A percentile compares a stretch with the other conserved stretches of the same genome.
Conservation (phyloP, 1,139 yeast species). For the Zygosaccharomyces pseudobailii region DNA sequence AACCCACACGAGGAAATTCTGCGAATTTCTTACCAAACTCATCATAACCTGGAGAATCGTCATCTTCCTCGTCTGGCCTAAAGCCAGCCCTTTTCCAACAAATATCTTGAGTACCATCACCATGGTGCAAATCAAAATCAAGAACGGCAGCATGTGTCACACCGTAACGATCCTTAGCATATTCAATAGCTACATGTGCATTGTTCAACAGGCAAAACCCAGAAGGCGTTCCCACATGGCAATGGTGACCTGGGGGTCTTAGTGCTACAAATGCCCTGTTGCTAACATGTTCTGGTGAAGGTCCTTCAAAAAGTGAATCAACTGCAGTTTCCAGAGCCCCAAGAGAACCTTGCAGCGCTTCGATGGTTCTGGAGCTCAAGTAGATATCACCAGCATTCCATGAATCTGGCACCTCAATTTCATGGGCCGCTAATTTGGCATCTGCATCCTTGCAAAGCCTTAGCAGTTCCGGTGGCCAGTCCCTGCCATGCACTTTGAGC, state of each 20-base stretch:
- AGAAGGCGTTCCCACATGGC: conserved; percentile 78
- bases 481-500: conserved; percentile 63
- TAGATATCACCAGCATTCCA: conserved; percentile 89
- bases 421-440: conserved; percentile 48
- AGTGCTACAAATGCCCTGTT: conserved; percentile 64
- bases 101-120: conserved; percentile 89
- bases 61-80: conserved; percentile 37
- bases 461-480: conserved; percentile 63
- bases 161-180: conserved; percentile 59
- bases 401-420: conserved; percentile 70
- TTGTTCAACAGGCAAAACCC: conserved; percentile 86
- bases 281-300: conserved; percentile 36
- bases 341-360: conserved; percentile 73
- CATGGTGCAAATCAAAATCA: conserved; percentile 85
- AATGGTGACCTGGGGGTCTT: conserved; percentile 88
- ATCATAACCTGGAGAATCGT: conserved; percentile 39
- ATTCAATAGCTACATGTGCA: conserved; percentile 78
- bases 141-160: conserved; percentile 79
- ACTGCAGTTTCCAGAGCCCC: conserved; percentile 75
- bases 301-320: conserved; percentile 47
- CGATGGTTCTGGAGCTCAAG: conserved; percentile 59
- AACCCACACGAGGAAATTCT: conserved; percentile 64
- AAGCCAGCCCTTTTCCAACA: conserved; percentile 68
- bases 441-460: conserved; percentile 58
- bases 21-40: conserved; percentile 54